A percentile compares a stretch with the other conserved stretches of the same genome.
Evolutionary conservation across 441 rosid genomes (phyloP).

Genomic region (Arabidopsis lyrata): DNA sequence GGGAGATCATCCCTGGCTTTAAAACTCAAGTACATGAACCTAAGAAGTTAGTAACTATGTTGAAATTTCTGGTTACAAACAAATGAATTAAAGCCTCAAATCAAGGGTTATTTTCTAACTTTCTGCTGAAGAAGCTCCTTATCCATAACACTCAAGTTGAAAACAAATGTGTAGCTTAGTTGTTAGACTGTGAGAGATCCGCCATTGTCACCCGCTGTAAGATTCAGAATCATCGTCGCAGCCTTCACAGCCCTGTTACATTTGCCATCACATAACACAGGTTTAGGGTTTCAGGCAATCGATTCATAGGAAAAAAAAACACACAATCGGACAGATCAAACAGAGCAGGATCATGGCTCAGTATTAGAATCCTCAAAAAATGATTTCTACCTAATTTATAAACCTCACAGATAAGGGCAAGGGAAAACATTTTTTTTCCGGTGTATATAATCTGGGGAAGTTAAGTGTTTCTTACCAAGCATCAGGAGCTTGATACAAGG

Average conservation of each 20-base stretch:
- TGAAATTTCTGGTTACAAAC: slow-evolving; percentile 26
- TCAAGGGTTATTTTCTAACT: neutral
- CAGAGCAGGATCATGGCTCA: neutral
- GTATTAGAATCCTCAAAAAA: neutral
- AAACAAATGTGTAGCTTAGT: neutral
- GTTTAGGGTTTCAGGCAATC: slow-evolving; percentile 15
- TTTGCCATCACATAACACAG: slow-evolving; percentile 3
- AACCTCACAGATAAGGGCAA: neutral
- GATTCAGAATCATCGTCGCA: slow-evolving; percentile 85
- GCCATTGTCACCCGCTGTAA: slow-evolving; percentile 88
- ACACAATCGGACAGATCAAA: slow-evolving; percentile 11
- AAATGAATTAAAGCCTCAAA: slow-evolving; percentile 11
- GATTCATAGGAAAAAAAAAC: neutral
- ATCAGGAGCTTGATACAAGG: slow-evolving; percentile 86
- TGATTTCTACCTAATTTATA: neutral
- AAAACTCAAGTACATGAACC: slow-evolving; percentile 13
- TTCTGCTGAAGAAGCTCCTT: slow-evolving; percentile 12
- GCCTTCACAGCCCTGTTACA: slow-evolving; percentile 85
- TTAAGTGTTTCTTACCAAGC: slow-evolving; percentile 64
- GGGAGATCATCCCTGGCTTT: neutral
- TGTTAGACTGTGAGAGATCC: slow-evolving; percentile 81
- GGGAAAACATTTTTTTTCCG: neutral
- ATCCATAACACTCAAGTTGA: neutral
- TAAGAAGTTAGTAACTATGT: neutral
- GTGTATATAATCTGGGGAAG: neutral